Evolutionary conservation across 2,329 filamentous ascomycete species (phyloP).

Genomic region (Colletotrichum somersetense): DNA sequence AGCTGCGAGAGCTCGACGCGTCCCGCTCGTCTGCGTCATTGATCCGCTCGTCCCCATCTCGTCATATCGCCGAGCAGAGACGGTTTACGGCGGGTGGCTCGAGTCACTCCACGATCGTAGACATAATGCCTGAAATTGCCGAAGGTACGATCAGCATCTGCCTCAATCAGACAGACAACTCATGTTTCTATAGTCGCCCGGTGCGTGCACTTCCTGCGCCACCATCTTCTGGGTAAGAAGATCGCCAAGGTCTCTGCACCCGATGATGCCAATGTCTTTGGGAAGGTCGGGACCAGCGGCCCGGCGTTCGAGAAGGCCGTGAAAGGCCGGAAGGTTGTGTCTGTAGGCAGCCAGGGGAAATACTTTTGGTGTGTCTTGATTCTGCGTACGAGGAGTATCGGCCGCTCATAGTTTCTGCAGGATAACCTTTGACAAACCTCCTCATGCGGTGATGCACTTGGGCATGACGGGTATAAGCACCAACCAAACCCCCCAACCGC

Average conservation of each 20-base stretch:
- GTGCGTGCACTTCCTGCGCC: constrained; percentile 85
- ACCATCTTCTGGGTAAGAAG: constrained; percentile 85
- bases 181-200: constrained; percentile 74
- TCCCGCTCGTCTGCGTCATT: constrained; percentile 9
- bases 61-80: background rate
- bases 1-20: constrained; percentile 5
- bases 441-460: constrained; percentile 91
- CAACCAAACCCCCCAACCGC: background rate
- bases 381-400: rapidly evolving
- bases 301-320: constrained; percentile 80
- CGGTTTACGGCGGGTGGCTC: background rate
- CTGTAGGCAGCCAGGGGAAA: constrained; percentile 90
- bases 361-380: constrained; percentile 81
- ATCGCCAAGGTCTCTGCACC: constrained; percentile 77
- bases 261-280: constrained; percentile 88
- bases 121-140: constrained; percentile 71
- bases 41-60: background rate
- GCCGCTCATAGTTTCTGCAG: constrained; percentile 44
- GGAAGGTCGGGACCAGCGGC: constrained; percentile 87
- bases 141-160: constrained; percentile 59
- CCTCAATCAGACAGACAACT: background rate
- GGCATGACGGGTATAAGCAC: constrained; percentile 71
- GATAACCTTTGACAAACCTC: constrained; percentile 75
- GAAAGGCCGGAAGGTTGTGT: constrained; percentile 77
- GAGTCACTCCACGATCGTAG: constrained; percentile 32